Base-by-base conservation (phyloP, 352 stramenopile genomes). In the Pythium plurisporium region DNA sequence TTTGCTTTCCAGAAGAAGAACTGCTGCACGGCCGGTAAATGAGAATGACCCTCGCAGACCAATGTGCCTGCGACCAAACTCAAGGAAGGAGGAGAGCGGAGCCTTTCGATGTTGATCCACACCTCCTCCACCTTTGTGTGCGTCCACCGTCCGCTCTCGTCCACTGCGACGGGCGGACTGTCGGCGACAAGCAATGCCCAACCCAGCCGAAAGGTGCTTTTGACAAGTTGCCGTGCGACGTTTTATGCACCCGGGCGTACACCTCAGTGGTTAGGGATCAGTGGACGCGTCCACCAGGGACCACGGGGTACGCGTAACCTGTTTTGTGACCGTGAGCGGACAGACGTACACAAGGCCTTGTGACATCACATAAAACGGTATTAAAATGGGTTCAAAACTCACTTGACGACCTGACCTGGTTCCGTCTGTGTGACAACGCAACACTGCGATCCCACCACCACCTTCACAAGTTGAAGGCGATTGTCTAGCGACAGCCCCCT, bases 61-160 rank as follows among this genome's bases (percentile, higher is more conserved):
- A 66, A 66, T 66, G 42, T 59, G 40, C 27, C 42, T 45, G 58
- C 27, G 46, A 45, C 38, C 59, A 57, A 66, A 61, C 44, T 66
- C 59, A 61, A 66, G 51, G 51, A 60, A 54, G 58, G 36, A 58
- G 60, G 48, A n/a, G n/a, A n/a, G n/a, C n/a, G 60, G 60, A 67
- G 60, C 60, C 60, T 67, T 67, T 67, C 60, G 60, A 62, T 47
- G 40, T 67, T 67, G 60, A 67, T 67, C 60, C 60, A 62, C 60
- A 55, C 38, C 45, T 65, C 37, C 41, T 60, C 55, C 55, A 48
- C 55, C 27, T 36, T 48, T 43, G 36, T 38, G 49, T 26, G 36
- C 37, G 49, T 63, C 54, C 44, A 43, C 54, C 44, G 44, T 64
- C 40, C 46, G 46, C 40, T 46, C 53, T 43, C 44, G 44, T 51